Evolutionary conservation across 176 grass and related monocot genomes (phyloP).

Genomic region (Aechmea fasciata): DNA sequence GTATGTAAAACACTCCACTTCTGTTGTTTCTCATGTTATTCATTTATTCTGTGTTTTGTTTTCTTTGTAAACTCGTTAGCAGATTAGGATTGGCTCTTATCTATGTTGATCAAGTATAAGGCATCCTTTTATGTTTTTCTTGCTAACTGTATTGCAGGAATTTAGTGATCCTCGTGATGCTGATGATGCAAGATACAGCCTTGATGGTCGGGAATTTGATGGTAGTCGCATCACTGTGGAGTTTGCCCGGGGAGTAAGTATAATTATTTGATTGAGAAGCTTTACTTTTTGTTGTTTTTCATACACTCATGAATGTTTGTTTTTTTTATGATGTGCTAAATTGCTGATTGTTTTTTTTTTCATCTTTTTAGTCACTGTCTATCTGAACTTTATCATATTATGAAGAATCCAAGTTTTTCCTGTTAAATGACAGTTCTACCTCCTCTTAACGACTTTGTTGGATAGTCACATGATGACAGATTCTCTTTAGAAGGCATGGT

Average conservation of each 20-base stretch:
- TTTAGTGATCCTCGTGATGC: slow-evolving; percentile 87
- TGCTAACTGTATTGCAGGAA: slow-evolving; percentile 44
- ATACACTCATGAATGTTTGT: background rate
- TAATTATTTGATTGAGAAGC: too few species aligned
- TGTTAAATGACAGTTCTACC: too few species aligned
- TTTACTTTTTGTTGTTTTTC: background rate
- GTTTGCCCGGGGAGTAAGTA: slow-evolving; percentile 86
- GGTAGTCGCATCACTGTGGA: slow-evolving; percentile 85
- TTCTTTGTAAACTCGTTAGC: background rate
- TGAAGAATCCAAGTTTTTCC: too few species aligned
- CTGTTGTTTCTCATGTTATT: background rate
- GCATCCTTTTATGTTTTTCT: background rate
- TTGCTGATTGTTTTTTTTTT: too few species aligned
- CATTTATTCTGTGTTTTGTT: background rate
- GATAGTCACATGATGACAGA: background rate
- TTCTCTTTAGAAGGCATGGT: too few species aligned
- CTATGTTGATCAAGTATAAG: slow-evolving; percentile 7
- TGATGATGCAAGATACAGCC: slow-evolving; percentile 80
- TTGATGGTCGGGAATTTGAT: slow-evolving; percentile 92
- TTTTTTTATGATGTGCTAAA: too few species aligned
- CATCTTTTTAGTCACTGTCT: too few species aligned
- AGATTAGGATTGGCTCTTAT: background rate
- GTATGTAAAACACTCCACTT: slow-evolving; percentile 39
- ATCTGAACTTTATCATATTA: too few species aligned
- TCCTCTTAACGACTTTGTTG: too few species aligned